Evolutionary conservation across 352 stramenopile species (phyloP).

Genomic region (Phytophthora sansomeana): DNA sequence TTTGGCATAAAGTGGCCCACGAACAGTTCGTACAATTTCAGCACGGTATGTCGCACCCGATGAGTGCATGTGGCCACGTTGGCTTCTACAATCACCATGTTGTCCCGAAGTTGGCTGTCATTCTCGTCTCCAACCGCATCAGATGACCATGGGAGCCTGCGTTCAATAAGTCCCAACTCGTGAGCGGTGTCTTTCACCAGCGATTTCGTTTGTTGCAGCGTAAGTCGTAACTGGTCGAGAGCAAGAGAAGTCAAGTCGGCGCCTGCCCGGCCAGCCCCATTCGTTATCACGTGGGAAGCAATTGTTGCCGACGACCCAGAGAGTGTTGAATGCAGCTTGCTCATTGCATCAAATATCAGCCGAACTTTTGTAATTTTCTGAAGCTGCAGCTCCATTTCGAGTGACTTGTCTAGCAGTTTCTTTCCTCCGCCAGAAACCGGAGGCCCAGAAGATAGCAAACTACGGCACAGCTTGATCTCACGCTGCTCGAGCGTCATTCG

Average conservation of each 20-base stretch:
- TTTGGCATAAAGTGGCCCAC: constrained; percentile 57
- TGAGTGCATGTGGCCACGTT: constrained; percentile 58
- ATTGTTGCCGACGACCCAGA: background rate
- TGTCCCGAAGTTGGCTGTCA: background rate
- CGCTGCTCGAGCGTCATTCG: constrained; percentile 49
- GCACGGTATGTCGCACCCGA: constrained; percentile 61
- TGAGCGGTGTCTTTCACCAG: constrained; percentile 59
- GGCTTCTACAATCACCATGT: constrained; percentile 53
- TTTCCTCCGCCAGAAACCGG: constrained; percentile 38
- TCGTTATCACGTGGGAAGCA: background rate
- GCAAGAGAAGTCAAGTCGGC: constrained; percentile 16
- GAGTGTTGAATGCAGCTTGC: constrained; percentile 33
- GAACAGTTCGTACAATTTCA: constrained; percentile 71
- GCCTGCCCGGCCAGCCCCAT: background rate
- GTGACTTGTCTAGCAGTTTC: constrained; percentile 33
- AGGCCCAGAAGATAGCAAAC: constrained; percentile 46
- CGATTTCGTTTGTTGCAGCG: constrained; percentile 55
- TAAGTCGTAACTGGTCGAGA: constrained; percentile 48
- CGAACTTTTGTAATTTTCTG: constrained; percentile 60
- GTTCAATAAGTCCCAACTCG: constrained; percentile 49
- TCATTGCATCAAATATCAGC: constrained; percentile 53
- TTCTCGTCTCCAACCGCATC: constrained; percentile 29
- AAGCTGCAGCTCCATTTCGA: constrained; percentile 60
- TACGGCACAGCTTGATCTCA: constrained; percentile 52
- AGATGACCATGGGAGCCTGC: constrained; percentile 60